Conservation (phyloP, 176 grass and related monocot genomes). For the Triticum aestivum region IWGSC_CS_RefSeq_v2.1 NC_057814.1:371139785-371140284, state of each 20-base stretch:
- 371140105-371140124: not conserved
- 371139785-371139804: not conserved
- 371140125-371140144: not conserved
- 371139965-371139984: slow-evolving; percentile 6
- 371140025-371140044: not conserved
- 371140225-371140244: not conserved
- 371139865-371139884: not conserved
- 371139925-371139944: not conserved
- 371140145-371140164: not conserved
- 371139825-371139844: not conserved
- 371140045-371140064: not conserved
- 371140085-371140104: not conserved
- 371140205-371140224: not conserved
- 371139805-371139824: not conserved
- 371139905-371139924: not conserved
- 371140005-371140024: not conserved
- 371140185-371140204: not conserved
- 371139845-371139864: not conserved
- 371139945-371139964: not conserved
- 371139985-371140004: slow-evolving; percentile 2
- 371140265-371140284: slow-evolving; percentile 19
- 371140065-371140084: slow-evolving; percentile 4
- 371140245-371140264: not conserved
- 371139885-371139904: not conserved
- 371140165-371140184: not conserved